Evolutionary conservation across 805 yeast species (phyloP), one percentile per base, ranked within the genome.

Genomic region (Candida berthetii): DNA sequence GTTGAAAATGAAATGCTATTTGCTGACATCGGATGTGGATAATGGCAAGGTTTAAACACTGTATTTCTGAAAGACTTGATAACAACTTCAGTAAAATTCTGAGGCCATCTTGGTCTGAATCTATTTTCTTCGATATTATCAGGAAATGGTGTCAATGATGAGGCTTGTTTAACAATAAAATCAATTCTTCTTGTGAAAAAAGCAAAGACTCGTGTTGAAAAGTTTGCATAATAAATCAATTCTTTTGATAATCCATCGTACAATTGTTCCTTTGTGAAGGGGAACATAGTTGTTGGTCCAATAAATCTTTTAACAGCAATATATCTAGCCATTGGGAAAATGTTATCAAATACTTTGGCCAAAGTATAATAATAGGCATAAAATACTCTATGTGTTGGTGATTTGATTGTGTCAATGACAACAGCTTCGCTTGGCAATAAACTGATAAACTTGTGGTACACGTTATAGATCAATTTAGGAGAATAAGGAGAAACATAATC

Each of bases 181-280:
- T 52, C 52, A 8, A 32, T 14, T 32, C 60, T 46, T 43, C 52
- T 48, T n/a, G 51, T 20, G 42, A 55, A 54, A 37, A 49, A 55
- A 1, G 48, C 42, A 24, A 45, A 20, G 9, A 53, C 13, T 27
- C 60, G 44, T 9, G 31, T 32, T 5, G 50, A 50, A 42, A 53
- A 54, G 7, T 35, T 34, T 2, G 50, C 50, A 38, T 38, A 46
- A 4, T 14, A 35, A 17, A 14, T 25, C 18, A 52, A 27, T 2
- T 48, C 49, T 1, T 39, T 35, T 2, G 49, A 34, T 1, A 52
- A 20, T 2, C 37, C 44, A 4, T 22, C 27, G 11, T 32, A 27
- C 1, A 53, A 11, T 14, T 44, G 49, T 0, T 42, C 39, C 1
- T 13, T 28, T 3, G 48, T 42, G 35, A 37, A 53, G 5, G 60